Percentiles rank a stretch among this genome's conserved stretches.
These are phyloP conservation scores for Colletotrichum spaethianum DNA, from an alignment of 2,329 filamentous ascomycete species.

Conservation along the genomic window DNA sequence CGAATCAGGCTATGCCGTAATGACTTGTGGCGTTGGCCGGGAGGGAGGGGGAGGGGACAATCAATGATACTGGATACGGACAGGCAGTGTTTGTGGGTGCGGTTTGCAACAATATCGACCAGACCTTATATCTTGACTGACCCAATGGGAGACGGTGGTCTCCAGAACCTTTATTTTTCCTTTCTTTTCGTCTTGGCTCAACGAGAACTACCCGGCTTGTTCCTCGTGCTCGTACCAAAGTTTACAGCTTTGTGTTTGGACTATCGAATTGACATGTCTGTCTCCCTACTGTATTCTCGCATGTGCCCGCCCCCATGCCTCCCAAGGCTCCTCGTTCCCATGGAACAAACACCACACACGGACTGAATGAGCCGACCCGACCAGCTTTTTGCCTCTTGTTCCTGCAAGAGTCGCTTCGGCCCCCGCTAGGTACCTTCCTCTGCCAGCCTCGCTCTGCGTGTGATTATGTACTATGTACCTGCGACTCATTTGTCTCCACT, in stretches of 20 bases:
- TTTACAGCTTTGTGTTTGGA: background rate
- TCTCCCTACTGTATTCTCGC: background rate
- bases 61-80: background rate
- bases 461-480: constrained; percentile 38
- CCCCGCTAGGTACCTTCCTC: constrained; percentile 24
- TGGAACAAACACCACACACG: background rate
- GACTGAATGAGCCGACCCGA: background rate
- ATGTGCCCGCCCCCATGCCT: background rate
- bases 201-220: background rate
- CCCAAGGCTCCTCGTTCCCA: background rate
- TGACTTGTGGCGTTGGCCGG: background rate
- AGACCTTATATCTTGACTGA: background rate
- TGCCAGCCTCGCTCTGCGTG: constrained; percentile 21
- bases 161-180: background rate
- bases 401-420: background rate
- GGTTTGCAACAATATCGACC: background rate
- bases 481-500: constrained; percentile 37
- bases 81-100: constrained; percentile 13
- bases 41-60: background rate
- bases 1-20: background rate
- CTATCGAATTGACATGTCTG: background rate
- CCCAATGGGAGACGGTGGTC: background rate
- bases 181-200: background rate
- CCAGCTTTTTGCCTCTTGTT: background rate
- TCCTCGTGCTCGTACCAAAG: background rate